Percentiles rank a stretch among this genome's conserved stretches.
These are phyloP conservation scores for Emergomyces orientalis DNA, from an alignment of 2,329 filamentous ascomycete species.

Conservation along the genomic window DNA sequence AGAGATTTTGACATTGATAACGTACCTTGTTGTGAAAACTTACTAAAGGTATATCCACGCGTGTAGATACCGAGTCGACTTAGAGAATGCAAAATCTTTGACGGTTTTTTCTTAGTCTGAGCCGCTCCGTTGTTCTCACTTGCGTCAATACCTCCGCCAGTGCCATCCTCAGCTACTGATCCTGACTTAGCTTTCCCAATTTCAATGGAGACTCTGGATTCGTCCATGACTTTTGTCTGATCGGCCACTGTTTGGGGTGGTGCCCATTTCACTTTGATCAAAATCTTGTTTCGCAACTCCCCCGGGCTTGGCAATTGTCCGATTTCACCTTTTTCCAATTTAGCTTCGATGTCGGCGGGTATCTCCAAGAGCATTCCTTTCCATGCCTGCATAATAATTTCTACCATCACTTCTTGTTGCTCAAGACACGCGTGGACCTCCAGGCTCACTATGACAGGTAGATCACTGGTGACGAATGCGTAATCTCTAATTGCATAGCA, in stretches of 20 bases:
- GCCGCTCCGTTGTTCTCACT: background rate
- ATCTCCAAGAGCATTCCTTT: conserved; percentile 60
- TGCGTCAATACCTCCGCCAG: conserved; percentile 12
- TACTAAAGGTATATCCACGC: conserved; percentile 69
- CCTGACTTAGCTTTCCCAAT: conserved; percentile 18
- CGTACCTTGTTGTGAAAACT: conserved; percentile 57
- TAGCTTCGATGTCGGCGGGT: conserved; percentile 48
- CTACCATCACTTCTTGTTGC: conserved; percentile 86
- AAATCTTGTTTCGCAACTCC: conserved; percentile 67
- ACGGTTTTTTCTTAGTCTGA: conserved; percentile 38
- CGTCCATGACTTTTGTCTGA: conserved; percentile 15
- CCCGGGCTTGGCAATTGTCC: conserved; percentile 56
- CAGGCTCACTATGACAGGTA: conserved; percentile 83
- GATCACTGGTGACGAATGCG: conserved; percentile 64
- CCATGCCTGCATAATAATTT: conserved; percentile 90
- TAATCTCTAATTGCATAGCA: conserved; percentile 69
- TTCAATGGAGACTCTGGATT: conserved; percentile 14
- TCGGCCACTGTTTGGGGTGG: conserved; percentile 36
- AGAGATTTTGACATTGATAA: conserved; percentile 18
- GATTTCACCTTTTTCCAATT: conserved; percentile 28
- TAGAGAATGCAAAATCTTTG: conserved; percentile 62
- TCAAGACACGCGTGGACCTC: conserved; percentile 77
- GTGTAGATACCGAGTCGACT: conserved; percentile 76
- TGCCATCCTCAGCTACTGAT: conserved; percentile 34
- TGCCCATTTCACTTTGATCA: conserved; percentile 68